Evolutionary conservation across 306 rosid species (phyloP), one percentile per base, ranked within the genome.

Genomic region (Herpetospermum pedunculosum): DNA sequence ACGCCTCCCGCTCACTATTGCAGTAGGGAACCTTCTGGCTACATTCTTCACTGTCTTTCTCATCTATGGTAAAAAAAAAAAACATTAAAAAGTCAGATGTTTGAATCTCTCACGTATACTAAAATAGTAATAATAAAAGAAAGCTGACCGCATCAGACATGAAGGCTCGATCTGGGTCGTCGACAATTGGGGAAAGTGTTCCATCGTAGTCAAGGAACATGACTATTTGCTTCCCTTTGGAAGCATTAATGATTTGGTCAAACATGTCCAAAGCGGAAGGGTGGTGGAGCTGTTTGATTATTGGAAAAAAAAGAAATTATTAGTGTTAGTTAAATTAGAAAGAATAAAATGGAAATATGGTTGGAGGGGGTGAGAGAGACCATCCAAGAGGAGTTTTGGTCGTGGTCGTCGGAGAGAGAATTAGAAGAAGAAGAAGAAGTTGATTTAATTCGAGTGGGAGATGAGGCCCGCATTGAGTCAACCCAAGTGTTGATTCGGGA

Each of bases 121-220:
- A n/a, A n/a, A n/a, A n/a, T n/a, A n/a, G n/a, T 15, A 64, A 30
- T 5, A n/a, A 47, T 48, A 48, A 48, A 1, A 29, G 3, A 43
- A 21, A 5, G 84, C 97, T 35, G 35, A 93, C 98, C 77, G 88
- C 83, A 18, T 75, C 78, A 4, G 98, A 85, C 97, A 93, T 93
- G 78, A 86, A 86, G 70, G 98, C 98, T 26, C 83, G 88, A 41
- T 93, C 98, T 0, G 98, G 98, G 76, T 93, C 87, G 8, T 89
- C 90, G 0, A 93, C 98, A 34, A 93, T 93, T 2, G 98, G 98
- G 0, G 98, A 91, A 41, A 93, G 86, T 0, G 98, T 93, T 32
- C 98, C 98, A 55, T 93, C 98, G 2, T 93, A 93, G 76, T 93
- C 98, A 30, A 93, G 60, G 37, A 93, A 93, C 96, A 93, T 86